Conservation (phyloP, 2,329 filamentous ascomycete species). For the Metarhizium robertsii region DNA sequence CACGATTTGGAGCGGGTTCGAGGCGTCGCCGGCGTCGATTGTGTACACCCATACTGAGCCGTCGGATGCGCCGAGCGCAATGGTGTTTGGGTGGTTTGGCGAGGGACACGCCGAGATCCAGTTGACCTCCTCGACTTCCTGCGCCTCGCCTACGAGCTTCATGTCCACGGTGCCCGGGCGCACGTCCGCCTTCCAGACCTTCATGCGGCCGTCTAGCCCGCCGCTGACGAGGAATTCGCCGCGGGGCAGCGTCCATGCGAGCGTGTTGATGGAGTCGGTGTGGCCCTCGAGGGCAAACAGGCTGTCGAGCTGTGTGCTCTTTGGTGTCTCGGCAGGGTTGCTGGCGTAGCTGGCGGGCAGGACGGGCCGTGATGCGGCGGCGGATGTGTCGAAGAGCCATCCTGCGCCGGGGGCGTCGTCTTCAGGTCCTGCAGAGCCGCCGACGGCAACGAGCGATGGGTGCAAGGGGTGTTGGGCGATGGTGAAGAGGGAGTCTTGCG, state of each 20-base stretch:
- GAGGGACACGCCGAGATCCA: slow-evolving; percentile 75
- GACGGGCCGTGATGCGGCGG: slow-evolving; percentile 54
- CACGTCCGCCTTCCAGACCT: slow-evolving; percentile 52
- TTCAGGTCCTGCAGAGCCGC: slow-evolving; percentile 56
- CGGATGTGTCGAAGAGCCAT: slow-evolving; percentile 72
- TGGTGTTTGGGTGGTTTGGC: slow-evolving; percentile 61
- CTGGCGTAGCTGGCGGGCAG: slow-evolving; percentile 69
- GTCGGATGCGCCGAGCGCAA: slow-evolving; percentile 83
- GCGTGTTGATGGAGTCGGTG: slow-evolving; percentile 79
- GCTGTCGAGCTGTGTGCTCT: slow-evolving; percentile 49
- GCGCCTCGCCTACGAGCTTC: slow-evolving; percentile 63
- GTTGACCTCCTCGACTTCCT: slow-evolving; percentile 92
- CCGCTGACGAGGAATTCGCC: slow-evolving; percentile 82
- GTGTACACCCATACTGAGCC: slow-evolving; percentile 94
- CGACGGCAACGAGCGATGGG: slow-evolving; percentile 73
- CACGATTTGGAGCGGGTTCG: slow-evolving; percentile 64
- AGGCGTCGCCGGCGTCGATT: slow-evolving; percentile 56
- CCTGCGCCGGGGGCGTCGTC: slow-evolving; percentile 64
- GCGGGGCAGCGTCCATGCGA: slow-evolving; percentile 72
- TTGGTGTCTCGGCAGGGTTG: slow-evolving; percentile 44
- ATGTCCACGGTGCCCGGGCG: slow-evolving; percentile 37
- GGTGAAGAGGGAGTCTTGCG: slow-evolving; percentile 87
- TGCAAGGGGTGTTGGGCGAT: slow-evolving; percentile 85
- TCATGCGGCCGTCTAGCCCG: slow-evolving; percentile 76
- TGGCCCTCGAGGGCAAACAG: slow-evolving; percentile 80